Percentiles rank a stretch among this genome's conserved stretches.
These are phyloP conservation scores for Buxus sempervirens DNA, from an alignment of 164 flowering plant species.

Conservation along the genomic window DNA sequence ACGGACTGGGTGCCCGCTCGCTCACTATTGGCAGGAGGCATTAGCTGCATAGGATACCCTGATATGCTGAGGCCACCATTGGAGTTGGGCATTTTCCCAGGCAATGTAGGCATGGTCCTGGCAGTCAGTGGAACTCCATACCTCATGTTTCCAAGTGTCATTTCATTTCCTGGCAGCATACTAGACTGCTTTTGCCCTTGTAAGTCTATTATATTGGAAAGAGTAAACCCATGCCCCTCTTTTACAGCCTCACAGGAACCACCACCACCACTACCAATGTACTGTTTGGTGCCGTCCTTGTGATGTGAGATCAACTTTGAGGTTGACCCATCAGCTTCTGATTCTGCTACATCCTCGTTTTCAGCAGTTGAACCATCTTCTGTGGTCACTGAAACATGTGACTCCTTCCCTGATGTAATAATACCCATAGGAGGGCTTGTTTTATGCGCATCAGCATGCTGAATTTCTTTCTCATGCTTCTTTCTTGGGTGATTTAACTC, in stretches of 20 bases:
- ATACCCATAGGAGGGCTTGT: conserved; percentile 17
- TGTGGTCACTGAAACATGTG: conserved; percentile 64
- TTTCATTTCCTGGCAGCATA: conserved; percentile 38
- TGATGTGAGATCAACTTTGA: conserved; percentile 46
- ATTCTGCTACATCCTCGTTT: conserved; percentile 92
- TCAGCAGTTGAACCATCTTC: conserved; percentile 84
- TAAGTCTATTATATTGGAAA: conserved; percentile 29
- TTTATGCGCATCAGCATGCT: conserved; percentile 36
- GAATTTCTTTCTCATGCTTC: conserved; percentile 56
- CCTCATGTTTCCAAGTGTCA: conserved; percentile 30
- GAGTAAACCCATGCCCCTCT: conserved; percentile 36
- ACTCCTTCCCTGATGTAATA: conserved; percentile 23
- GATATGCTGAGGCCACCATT: conserved; percentile 31
- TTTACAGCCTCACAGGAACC: conserved; percentile 38
- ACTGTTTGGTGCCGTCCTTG: conserved; percentile 43
- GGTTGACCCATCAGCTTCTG: conserved; percentile 70
- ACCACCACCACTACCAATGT: conserved; percentile 28
- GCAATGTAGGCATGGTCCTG: conserved; percentile 34
- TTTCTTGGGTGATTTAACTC: conserved; percentile 58
- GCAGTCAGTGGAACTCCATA: conserved; percentile 38
- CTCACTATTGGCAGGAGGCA: conserved; percentile 44
- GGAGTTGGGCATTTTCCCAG: conserved; percentile 37
- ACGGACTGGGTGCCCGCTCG: conserved; percentile 32
- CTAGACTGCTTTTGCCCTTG: conserved; percentile 42
- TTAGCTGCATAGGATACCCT: conserved; percentile 39